Percentiles rank a stretch among this genome's conserved stretches.
Conservation (phyloP, 2,329 filamentous ascomycete species). For the Ophiostoma novo-ulmi region DNA sequence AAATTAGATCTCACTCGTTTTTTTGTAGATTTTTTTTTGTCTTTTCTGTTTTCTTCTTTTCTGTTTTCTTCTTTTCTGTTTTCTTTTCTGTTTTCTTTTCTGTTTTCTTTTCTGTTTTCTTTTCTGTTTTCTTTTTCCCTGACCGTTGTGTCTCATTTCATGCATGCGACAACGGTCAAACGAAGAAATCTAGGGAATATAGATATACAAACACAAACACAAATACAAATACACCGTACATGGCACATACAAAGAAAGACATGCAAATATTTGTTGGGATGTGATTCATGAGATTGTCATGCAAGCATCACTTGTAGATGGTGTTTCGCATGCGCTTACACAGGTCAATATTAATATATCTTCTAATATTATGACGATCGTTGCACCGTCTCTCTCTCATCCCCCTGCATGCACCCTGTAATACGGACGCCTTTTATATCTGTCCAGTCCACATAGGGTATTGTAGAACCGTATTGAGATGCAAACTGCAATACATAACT, state of each 20-base stretch:
- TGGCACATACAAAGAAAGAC: too few relatives aligned
- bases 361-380: background rate
- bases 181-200: background rate
- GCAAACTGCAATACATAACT: background rate
- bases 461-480: too few relatives aligned
- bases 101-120: background rate
- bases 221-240: background rate
- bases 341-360: background rate
- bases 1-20: background rate
- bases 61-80: background rate
- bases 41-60: background rate
- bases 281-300: background rate
- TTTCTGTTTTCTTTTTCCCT: background rate
- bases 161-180: background rate
- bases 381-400: background rate
- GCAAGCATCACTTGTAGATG: too few relatives aligned
- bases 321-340: constrained; percentile 2
- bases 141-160: background rate
- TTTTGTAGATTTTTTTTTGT: background rate
- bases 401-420: background rate
- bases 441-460: too few relatives aligned
- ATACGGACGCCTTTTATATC: background rate
- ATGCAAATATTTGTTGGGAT: background rate
- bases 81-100: background rate
- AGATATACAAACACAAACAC: background rate